Base-by-base conservation (phyloP, 108 stramenopile genomes). In the Mediolabrus comicus region DNA sequence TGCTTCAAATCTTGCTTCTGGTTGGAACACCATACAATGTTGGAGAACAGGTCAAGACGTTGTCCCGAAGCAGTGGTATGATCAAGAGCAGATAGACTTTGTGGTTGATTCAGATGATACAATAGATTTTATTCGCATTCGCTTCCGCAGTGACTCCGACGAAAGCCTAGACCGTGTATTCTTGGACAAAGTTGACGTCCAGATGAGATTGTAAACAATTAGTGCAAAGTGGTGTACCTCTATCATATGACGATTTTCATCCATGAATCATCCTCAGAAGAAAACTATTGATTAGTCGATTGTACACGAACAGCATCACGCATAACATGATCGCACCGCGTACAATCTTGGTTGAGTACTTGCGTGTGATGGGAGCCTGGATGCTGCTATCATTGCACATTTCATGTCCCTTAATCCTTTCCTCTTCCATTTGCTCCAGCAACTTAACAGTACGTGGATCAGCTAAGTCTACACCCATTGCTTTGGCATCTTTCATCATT, bases 401-500 rank as follows among this genome's bases (percentile, higher is more conserved):
- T 49, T 22, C 6, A 49, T 4, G 2, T 49, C 6, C 46, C 0
- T 8, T 8, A 49, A 26, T 16, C 24, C 19, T 57, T 46, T 52
- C 69, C 59, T 12, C 19, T 39, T 34, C 62, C 64, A 72, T 54
- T 43, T 46, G 10, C 53, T 72, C 71, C 17, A 77, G 53, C 24
- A 77, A 16, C 32, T 72, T 56, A 5, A 67, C 11, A 1, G 72
- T 73, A 1, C 39, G 65, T 9, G 64, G 57, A 32, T 77, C 75
- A 46, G 19, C 41, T 19, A 79, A 69, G 59, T 79, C 60, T 2
- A 79, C 73, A 27, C 78, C 78, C 59, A 69, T 74, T 6, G 59
- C 25, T 22, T 74, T 43, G 26, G 78, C 78, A 32, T 69, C 67
- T 29, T 53, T n/a, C 2, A 63, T 27, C 78, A 79, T 79, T 34